Conservation (phyloP, 2,329 filamentous ascomycete species). For the Phyllosticta citriasiana region DNA sequence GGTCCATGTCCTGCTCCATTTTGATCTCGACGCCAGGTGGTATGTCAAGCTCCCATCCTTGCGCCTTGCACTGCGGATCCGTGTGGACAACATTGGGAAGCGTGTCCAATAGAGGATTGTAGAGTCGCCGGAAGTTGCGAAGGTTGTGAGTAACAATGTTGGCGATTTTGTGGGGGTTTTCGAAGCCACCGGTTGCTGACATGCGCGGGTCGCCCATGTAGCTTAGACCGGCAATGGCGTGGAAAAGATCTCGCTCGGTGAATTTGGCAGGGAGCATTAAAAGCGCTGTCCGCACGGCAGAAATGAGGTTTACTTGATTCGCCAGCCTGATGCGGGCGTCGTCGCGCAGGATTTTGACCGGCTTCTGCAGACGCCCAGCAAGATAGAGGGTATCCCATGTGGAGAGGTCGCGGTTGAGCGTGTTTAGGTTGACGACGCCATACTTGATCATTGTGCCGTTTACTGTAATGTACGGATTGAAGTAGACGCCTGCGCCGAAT, state of each 20-base stretch:
- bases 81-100: slow-evolving; percentile 79
- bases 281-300: slow-evolving; percentile 80
- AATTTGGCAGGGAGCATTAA: slow-evolving; percentile 76
- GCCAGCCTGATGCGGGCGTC: slow-evolving; percentile 85
- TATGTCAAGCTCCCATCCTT: slow-evolving; percentile 53
- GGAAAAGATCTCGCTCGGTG: slow-evolving; percentile 79
- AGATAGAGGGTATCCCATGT: slow-evolving; percentile 94
- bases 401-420: slow-evolving; percentile 73
- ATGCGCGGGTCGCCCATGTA: slow-evolving; percentile 97
- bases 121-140: slow-evolving; percentile 81
- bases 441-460: slow-evolving; percentile 98
- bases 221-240: slow-evolving; percentile 81
- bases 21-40: slow-evolving; percentile 47
- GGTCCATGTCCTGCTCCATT: slow-evolving; percentile 85
- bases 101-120: slow-evolving; percentile 78
- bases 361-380: slow-evolving; percentile 92
- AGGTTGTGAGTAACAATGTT: slow-evolving; percentile 94
- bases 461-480: slow-evolving; percentile 89
- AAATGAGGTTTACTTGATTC: slow-evolving; percentile 91
- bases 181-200: slow-evolving; percentile 60
- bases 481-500: slow-evolving; percentile 91
- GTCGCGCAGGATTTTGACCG: slow-evolving; percentile 93
- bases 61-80: slow-evolving; percentile 49
- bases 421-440: slow-evolving; percentile 89
- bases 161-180: slow-evolving; percentile 82